Percentiles rank a stretch among this genome's conserved stretches.
phyloP scores from a whole-genome alignment of 2,329 filamentous ascomycete species.

The Aspergillus pseudoviridinutans region DNA sequence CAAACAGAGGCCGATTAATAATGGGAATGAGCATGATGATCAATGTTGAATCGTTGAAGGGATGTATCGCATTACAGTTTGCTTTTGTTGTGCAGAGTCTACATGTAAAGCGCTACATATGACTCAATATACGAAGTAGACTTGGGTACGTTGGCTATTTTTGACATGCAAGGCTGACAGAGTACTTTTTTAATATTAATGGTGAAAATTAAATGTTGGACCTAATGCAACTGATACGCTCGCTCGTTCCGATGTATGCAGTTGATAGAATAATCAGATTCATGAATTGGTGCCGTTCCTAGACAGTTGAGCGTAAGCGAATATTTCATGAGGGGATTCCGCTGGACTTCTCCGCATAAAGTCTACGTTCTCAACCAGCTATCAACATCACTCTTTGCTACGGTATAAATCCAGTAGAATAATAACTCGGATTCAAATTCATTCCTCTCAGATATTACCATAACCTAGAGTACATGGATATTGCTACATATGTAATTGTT shows the following conservation, averaged over 20 bases:
- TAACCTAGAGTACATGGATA: neutral
- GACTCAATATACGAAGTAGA: neutral
- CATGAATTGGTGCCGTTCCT: no score
- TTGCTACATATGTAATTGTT: neutral
- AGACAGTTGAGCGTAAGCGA: neutral
- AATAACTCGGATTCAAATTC: neutral
- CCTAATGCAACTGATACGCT: no score
- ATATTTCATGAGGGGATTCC: neutral
- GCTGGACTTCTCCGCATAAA: neutral
- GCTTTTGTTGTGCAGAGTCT: neutral
- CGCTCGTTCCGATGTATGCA: no score
- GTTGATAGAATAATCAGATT: no score
- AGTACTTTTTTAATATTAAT: no score
- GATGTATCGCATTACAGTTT: neutral
- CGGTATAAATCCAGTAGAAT: neutral
- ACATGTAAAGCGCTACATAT: neutral
- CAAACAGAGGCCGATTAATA: constrained; percentile 1
- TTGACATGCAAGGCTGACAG: neutral
- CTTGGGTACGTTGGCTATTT: neutral
- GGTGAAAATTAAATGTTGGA: no score
- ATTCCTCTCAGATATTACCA: no score
- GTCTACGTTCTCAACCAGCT: neutral
- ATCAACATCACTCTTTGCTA: neutral
- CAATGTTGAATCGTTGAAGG: neutral
- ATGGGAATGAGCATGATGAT: neutral